Evolutionary conservation across 371 early-diverging fungal genomes (phyloP).

Genomic region (Lichtheimia corymbifera): DNA sequence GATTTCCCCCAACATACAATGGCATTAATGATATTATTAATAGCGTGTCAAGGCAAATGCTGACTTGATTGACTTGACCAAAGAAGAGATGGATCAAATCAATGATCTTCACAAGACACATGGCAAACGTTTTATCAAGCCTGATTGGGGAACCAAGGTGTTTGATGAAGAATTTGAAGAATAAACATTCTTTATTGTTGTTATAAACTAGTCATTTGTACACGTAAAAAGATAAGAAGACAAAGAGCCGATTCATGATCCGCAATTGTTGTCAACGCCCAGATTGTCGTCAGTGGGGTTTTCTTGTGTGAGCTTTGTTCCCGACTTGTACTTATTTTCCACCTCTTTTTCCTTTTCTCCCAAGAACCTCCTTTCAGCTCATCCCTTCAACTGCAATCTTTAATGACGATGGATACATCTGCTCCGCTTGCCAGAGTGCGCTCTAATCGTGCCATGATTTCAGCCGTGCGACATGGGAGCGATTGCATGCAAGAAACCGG

Average conservation of each 20-base stretch:
- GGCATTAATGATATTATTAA: not conserved
- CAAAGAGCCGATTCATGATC: not conserved
- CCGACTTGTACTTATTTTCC: slow-evolving; percentile 5
- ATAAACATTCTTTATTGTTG: not conserved
- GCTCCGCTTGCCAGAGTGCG: slow-evolving; percentile 12
- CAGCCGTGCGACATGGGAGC: slow-evolving; percentile 4
- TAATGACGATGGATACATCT: slow-evolving; percentile 16
- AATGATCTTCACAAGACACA: slow-evolving; percentile 37
- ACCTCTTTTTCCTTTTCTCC: slow-evolving; percentile 3
- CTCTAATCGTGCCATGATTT: slow-evolving; percentile 7
- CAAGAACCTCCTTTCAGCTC: not conserved
- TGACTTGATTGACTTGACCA: slow-evolving; percentile 34
- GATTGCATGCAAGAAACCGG: slow-evolving; percentile 1
- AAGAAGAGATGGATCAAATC: slow-evolving; percentile 42
- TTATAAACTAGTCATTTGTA: not conserved
- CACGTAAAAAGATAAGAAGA: not conserved
- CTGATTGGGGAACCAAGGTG: slow-evolving; percentile 44
- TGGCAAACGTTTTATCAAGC: slow-evolving; percentile 33
- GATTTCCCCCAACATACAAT: not conserved
- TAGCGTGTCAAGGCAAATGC: slow-evolving; percentile 50
- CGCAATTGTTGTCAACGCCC: too few relatives aligned
- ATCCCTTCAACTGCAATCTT: not conserved
- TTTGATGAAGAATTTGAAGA: slow-evolving; percentile 39
- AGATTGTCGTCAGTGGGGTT: slow-evolving; percentile 13
- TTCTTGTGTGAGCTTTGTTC: slow-evolving; percentile 3